A percentile compares a stretch with the other conserved stretches of the same genome.
These are phyloP conservation scores for Meyerozyma smithsonii DNA, from an alignment of 1,139 yeast genomes.

Conservation along the genomic window DNA sequence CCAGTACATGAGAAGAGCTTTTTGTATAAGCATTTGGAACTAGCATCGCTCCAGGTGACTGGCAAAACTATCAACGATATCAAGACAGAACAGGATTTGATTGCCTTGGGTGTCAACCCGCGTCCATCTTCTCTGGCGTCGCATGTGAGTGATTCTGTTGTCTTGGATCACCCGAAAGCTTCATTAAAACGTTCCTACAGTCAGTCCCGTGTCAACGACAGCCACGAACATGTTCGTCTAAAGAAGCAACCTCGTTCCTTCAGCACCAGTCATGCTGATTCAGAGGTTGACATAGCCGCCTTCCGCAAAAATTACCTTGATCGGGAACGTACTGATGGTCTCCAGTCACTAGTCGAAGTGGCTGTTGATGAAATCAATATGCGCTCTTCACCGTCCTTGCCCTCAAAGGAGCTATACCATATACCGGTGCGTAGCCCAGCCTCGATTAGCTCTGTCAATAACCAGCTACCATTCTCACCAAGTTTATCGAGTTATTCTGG, in stretches of 20 bases:
- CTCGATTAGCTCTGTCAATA: conserved; percentile 4
- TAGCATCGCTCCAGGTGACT: conserved; percentile 50
- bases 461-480: conserved; percentile 15
- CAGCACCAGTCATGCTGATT: neutral
- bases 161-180: neutral
- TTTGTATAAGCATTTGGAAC: conserved; percentile 43
- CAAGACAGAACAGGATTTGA: conserved; percentile 43
- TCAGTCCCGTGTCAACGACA: neutral
- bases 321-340: conserved; percentile 6
- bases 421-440: conserved; percentile 4
- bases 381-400: conserved; percentile 10
- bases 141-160: neutral
- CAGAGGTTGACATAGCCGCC: neutral
- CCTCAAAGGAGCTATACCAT: conserved; percentile 3
- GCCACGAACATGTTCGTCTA: neutral
- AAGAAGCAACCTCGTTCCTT: neutral
- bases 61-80: conserved; percentile 49
- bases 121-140: neutral
- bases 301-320: neutral
- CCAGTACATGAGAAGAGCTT: conserved; percentile 6
- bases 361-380: conserved; percentile 18
- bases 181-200: neutral
- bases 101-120: conserved; percentile 49
- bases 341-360: conserved; percentile 19
- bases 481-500: conserved; percentile 15